Evolutionary conservation across 805 yeast genomes (phyloP), one percentile per base, ranked within the genome.

Genomic region (Yamadazyma phyllophila): DNA sequence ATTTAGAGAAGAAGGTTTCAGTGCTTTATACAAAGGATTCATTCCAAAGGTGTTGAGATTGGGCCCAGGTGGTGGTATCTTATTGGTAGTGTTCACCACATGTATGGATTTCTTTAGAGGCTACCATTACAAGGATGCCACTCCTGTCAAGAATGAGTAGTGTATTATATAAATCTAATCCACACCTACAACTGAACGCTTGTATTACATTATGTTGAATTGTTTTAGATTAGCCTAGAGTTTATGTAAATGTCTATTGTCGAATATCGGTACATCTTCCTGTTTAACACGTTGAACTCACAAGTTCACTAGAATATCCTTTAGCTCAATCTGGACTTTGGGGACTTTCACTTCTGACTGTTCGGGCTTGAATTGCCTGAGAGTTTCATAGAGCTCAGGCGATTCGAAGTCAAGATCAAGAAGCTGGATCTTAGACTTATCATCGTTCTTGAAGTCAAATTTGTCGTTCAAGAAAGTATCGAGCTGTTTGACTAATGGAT

Each of bases 1-100:
- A 17, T 81, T 82, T 58, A 81, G 74, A 63, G 98, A 92, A 69
- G 99, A 94, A 76, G 99, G 99, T 26, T 80, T 89, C 58, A 74
- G 71, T 40, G 97, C 98, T 7, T 78, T 94, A 48, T 92, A 91
- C 71, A 92, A 91, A 73, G 99, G 99, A 34, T 92, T 94, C 80
- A 64, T 91, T 53, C 99, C 99, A 56, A 94, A 94, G 76, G 97
- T 94, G 10, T 76, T 94, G 62, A 84, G 99, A 79, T 77, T 94
- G 55, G 99, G 98, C 39, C 99, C 99, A 50, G 99, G 99, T 62
- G 99, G 99, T 66, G 99, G 99, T 75, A 90, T 94, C 56, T 74
- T 94, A 61, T 78, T 94, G 65, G 98, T 94, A 40, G 99, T 94
- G n/a, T 94, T 90, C 77, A 89, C 97, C 36, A 76, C 89, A 17